Evolutionary conservation across 108 stramenopile species (phyloP), one percentile per base, ranked within the genome.

Genomic region (Cyclotella distinguenda): DNA sequence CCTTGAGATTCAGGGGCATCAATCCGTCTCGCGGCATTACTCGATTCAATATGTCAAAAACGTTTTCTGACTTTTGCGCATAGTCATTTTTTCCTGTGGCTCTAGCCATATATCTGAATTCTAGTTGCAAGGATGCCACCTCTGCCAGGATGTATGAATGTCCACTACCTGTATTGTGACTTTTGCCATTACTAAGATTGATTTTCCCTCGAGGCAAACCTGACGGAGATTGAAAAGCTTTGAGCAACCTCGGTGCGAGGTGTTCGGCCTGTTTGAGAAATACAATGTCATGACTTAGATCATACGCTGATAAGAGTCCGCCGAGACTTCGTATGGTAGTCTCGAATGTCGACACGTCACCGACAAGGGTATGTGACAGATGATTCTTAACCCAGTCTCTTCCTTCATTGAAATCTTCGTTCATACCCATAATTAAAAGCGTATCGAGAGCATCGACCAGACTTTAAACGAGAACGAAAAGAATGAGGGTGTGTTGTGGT

Each of bases 371-470:
- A 63, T 91, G 71, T 33, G 66, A 48, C 31, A 97, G 75, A 45
- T 84, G 45, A 47, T 84, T 72, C 25, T 82, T 66, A 0, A 97
- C 88, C 96, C 96, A 99, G 18, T 93, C 86, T 49, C 85, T 27
- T 12, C 86, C 96, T 21, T 92, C 74, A 34, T 73, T 61, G 60
- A 98, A 99, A 68, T 97, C 97, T 8, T 92, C 93, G 47, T 84
- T 91, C 80, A 98, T 80, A 28, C 84, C 93, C 92, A 97, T 94
- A 38, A 99, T 66, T 94, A 95, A 98, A 8, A 98, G 78, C 0
- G 97, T 97, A 78, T 99, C 99, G 34, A 99, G 79, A 13, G 94
- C 78, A 78, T 99, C 99, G 13, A 99, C 91, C 34, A 97, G 54
- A 16, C 64, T 66, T 27, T 33, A 32, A 56, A 30, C n/a, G 40